phyloP scores from a whole-genome alignment of 1,139 yeast species.

The Arxiozyma heterogenica region DNA sequence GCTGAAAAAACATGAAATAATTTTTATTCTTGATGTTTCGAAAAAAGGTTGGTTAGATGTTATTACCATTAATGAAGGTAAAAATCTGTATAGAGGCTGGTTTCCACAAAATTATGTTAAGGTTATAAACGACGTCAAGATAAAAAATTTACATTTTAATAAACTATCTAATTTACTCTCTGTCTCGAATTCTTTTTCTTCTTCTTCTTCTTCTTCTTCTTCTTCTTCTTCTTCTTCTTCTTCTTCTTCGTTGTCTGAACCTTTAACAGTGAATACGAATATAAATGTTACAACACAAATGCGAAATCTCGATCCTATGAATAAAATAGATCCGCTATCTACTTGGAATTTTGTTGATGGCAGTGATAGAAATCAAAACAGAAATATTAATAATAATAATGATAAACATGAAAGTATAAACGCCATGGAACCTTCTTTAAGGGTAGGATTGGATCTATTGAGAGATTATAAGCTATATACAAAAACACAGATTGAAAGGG shows the following conservation, averaged over 20 bases:
- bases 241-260: neutral
- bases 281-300: neutral
- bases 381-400: no score
- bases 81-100: conserved; percentile 54
- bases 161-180: neutral
- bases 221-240: neutral
- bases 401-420: neutral
- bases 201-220: neutral
- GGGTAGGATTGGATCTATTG: neutral
- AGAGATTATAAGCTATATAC: neutral
- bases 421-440: neutral
- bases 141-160: neutral
- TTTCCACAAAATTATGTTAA: conserved; percentile 50
- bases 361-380: neutral
- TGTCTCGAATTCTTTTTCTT: neutral
- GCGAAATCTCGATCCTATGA: neutral
- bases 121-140: neutral
- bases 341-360: neutral
- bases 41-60: conserved; percentile 78
- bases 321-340: neutral
- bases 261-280: neutral
- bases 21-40: conserved; percentile 37
- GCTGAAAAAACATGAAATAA: conserved; percentile 6
- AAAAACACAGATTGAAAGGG: neutral
- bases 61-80: conserved; percentile 31